Base-by-base conservation (phyloP, 1,284 basidiomycete species). In the Fomitopsis schrenkii region DNA sequence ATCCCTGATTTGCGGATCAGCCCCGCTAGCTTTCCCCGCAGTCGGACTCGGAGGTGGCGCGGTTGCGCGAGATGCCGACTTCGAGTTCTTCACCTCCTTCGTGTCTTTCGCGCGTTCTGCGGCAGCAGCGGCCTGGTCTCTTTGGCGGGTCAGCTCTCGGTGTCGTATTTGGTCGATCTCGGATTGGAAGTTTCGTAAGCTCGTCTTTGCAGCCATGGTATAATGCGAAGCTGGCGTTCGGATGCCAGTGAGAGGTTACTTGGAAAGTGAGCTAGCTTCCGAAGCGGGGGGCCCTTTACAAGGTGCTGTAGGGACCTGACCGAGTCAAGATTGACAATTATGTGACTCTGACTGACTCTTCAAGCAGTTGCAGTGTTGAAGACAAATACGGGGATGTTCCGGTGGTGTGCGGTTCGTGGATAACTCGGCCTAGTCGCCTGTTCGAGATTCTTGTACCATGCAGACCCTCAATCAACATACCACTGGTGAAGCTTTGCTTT, bases 131-230 rank as follows among this genome's bases (percentile, higher is more conserved):
- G 46, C 70, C 50, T 78, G 76, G 19, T 74, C 74, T 48, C 86
- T 83, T 66, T 90, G 85, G 72, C 82, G 89, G 33, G 79, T 75
- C 48, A 83, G 73, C 73, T 91, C 87, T 56, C 84, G 82, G 64
- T 81, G 76, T 60, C 84, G 83, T 69, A 91, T 88, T 66, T 87
- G 82, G 63, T 91, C 85, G 63, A 92, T 92, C 74, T 91, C 88
- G 67, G 75, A 80, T 72, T 92, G 90, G 71, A 92, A 92, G 58
- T 78, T 84, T 56, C 83, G 83, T 69, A 92, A 75, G 60, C 79
- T 83, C 36, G 87, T 82, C 86, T 87, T 90, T 62, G 59, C 67
- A 62, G 63, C 30, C 52, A 52, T 59, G 38, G 14, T 12, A 44
- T n/a, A 41, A 53, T 14, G 48, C 35, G 48, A 17, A 3, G 38